Evolutionary conservation across 805 yeast genomes (phyloP).

Genomic region (Saccharomyces kudriavzevii): DNA sequence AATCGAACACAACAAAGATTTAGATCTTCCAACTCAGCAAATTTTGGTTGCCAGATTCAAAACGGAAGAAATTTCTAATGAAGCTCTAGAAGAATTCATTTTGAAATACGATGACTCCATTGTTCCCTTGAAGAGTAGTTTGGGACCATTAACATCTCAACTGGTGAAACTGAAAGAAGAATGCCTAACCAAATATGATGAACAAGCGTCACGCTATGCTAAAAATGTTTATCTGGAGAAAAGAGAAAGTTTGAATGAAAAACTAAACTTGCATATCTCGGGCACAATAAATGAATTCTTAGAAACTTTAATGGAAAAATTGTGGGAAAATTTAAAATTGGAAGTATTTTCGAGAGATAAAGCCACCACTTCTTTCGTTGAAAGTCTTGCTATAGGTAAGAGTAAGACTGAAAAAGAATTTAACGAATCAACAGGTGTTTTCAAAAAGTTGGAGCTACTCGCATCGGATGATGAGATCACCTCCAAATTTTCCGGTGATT

Average conservation of each 20-base stretch:
- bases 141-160: constrained; percentile 33
- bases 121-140: constrained; percentile 23
- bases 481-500: constrained; percentile 11
- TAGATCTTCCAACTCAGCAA: constrained; percentile 95
- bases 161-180: constrained; percentile 38
- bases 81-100: constrained; percentile 41
- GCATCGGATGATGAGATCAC: constrained; percentile 1
- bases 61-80: constrained; percentile 77
- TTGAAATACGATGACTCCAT: constrained; percentile 28
- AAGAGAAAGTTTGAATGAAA: constrained; percentile 39
- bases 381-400: constrained; percentile 16
- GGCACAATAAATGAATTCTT: constrained; percentile 39
- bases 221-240: constrained; percentile 58
- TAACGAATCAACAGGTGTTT: constrained; percentile 13
- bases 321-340: constrained; percentile 28
- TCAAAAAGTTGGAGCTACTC: constrained; percentile 26
- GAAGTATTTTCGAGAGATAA: constrained; percentile 24
- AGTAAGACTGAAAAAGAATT: constrained; percentile 1
- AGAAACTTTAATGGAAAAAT: constrained; percentile 29
- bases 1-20: constrained; percentile 84
- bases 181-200: constrained; percentile 51
- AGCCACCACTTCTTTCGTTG: constrained; percentile 23
- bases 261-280: constrained; percentile 40
- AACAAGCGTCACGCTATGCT: constrained; percentile 69
- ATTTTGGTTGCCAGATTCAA: constrained; percentile 88